Percentiles rank a stretch among this genome's conserved stretches.
These are phyloP conservation scores for Hypoxylon sp. DNA, from an alignment of 2,329 filamentous ascomycete genomes.

Conservation along the genomic window DNA sequence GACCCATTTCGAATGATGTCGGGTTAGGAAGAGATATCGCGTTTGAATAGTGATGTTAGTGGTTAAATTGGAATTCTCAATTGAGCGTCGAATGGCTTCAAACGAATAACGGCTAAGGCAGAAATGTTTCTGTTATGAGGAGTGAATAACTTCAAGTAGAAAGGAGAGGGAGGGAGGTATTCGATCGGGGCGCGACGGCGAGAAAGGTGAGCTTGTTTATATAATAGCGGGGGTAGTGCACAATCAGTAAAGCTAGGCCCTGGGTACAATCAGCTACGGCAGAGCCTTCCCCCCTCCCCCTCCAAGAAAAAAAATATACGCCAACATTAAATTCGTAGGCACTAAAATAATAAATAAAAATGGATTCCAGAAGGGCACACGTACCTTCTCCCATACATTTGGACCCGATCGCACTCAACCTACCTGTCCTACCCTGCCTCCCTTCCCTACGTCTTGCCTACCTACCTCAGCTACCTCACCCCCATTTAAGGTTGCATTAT, in stretches of 20 bases:
- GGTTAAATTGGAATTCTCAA: slow-evolving; percentile 35
- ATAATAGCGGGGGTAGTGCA: slow-evolving; percentile 68
- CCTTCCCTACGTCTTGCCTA: background rate
- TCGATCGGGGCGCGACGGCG: slow-evolving; percentile 63
- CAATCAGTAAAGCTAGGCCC: slow-evolving; percentile 67
- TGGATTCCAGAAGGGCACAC: slow-evolving; percentile 24
- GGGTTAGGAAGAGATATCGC: slow-evolving; percentile 42
- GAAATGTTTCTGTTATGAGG: slow-evolving; percentile 37
- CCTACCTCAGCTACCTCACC: slow-evolving; percentile 19
- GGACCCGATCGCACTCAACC: slow-evolving; percentile 33
- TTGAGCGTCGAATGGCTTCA: slow-evolving; percentile 52
- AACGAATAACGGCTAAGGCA: slow-evolving; percentile 37
- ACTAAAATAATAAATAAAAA: slow-evolving; percentile 39
- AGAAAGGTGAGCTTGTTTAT: slow-evolving; percentile 73
- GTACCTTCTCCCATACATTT: slow-evolving; percentile 33
- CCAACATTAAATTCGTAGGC: slow-evolving; percentile 31
- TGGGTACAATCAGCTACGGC: slow-evolving; percentile 48
- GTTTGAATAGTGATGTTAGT: slow-evolving; percentile 39
- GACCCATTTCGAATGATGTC: slow-evolving; percentile 66
- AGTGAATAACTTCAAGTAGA: slow-evolving; percentile 53
- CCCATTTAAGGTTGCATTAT: slow-evolving; percentile 44
- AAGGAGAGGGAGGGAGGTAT: slow-evolving; percentile 60
- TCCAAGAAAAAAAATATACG: slow-evolving; percentile 30
- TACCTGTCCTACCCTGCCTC: background rate
- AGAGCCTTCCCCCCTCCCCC: slow-evolving; percentile 33